Conservation (phyloP, 1,139 yeast species). For the Scheffersomyces illinoinensis region DNA sequence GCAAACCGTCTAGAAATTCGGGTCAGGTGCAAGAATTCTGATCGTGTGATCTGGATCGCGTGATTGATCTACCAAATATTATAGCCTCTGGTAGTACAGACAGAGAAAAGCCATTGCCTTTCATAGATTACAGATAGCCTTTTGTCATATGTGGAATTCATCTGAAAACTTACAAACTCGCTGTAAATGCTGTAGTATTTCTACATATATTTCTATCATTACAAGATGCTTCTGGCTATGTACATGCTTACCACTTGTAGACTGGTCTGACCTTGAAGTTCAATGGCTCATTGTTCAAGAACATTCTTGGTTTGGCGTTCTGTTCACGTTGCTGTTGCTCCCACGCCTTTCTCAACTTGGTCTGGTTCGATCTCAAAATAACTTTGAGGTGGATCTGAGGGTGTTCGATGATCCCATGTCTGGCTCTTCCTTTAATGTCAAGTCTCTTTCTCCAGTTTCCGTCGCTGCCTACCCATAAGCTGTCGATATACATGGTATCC, state of each 20-base stretch:
- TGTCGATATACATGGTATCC: constrained; percentile 68
- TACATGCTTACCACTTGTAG: constrained; percentile 40
- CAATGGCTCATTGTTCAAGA: constrained; percentile 47
- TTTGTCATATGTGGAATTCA: too few species aligned
- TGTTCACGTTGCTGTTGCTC: constrained; percentile 50
- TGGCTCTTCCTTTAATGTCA: constrained; percentile 91
- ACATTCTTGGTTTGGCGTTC: constrained; percentile 47
- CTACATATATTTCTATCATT: background rate
- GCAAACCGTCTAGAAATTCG: too few species aligned
- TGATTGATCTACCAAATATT: background rate
- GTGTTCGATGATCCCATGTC: constrained; percentile 77
- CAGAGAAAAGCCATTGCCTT: too few species aligned
- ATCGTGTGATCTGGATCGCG: background rate
- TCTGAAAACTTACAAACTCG: background rate
- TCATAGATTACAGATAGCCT: too few species aligned
- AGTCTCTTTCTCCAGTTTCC: constrained; percentile 70
- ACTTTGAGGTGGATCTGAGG: constrained; percentile 81
- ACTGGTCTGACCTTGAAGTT: constrained; percentile 44
- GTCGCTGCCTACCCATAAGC: constrained; percentile 92
- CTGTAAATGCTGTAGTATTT: background rate
- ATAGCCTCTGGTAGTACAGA: too few species aligned
- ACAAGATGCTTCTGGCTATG: constrained; percentile 3
- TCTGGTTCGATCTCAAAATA: constrained; percentile 65
- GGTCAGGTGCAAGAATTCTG: background rate
- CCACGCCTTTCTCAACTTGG: constrained; percentile 53